Conservation (phyloP, 805 yeast genomes). For the Candida namnaoensis region DNA sequence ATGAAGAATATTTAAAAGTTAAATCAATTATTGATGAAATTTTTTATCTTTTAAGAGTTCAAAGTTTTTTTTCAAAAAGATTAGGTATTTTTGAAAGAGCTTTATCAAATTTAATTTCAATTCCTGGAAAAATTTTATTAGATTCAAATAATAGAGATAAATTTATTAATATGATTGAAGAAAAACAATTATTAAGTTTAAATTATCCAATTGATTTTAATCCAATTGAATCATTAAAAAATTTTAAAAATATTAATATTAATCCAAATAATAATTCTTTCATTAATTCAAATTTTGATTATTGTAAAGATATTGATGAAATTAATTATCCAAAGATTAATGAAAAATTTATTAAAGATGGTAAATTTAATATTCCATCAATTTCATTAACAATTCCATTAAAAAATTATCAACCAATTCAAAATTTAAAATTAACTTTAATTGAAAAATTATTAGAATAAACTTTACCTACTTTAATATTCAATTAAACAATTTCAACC, state of each 20-base stretch:
- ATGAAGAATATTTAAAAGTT: too few relatives aligned
- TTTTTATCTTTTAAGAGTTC: background rate
- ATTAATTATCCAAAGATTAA: background rate
- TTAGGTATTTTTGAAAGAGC: background rate
- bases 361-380: background rate
- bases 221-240: conserved; percentile 4
- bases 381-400: background rate
- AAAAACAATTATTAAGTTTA: conserved; percentile 19
- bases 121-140: conserved; percentile 17
- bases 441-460: background rate
- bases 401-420: background rate
- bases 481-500: too few relatives aligned
- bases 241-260: too few relatives aligned
- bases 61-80: background rate
- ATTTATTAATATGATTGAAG: conserved; percentile 14
- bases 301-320: background rate
- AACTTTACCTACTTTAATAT: too few relatives aligned
- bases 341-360: background rate
- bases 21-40: background rate
- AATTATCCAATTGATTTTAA: conserved; percentile 10
- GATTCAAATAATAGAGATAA: conserved; percentile 17
- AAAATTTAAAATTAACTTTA: too few relatives aligned
- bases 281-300: background rate
- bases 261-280: background rate
- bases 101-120: background rate